Base-by-base conservation (phyloP, 1,284 basidiomycete species). In the Sporisorium iseilematis-ciliati region DNA sequence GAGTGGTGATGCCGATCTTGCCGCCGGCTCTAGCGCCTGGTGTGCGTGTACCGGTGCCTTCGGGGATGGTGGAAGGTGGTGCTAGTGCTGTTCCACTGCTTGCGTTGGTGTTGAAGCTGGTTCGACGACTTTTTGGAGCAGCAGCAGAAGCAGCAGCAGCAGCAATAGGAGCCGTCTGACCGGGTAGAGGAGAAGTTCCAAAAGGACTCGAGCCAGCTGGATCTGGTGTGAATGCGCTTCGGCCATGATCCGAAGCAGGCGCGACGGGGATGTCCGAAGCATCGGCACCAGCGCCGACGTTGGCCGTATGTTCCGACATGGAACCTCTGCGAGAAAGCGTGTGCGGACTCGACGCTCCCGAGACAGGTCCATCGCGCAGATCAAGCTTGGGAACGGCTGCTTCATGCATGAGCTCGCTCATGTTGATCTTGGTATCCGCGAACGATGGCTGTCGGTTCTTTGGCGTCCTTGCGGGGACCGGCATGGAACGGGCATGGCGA, bases 381-480 rank as follows among this genome's bases (percentile, higher is more conserved):
- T 73, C 70, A 21, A 73, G 71, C 54, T 55, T 76, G 6, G 74
- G 70, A 23, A 71, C 41, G 31, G 70, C 66, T 6, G 79, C 81
- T 53, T 82, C 81, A 50, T 74, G 67, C 78, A 82, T 82, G 51
- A 82, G 73, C 57, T 78, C 73, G 59, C 79, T 75, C 79, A 81
- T 81, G 62, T 75, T 81, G 57, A 81, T 69, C 58, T 73, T 76
- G 43, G 64, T 71, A 11, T 63, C 75, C 18, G 68, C 49, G n/a
- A 73, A 59, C 14, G 78, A 78, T 18, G 55, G 33, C 40, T 72
- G 78, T 10, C 69, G 69, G 18, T 42, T 58, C 26, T 64, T 65
- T n/a, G 69, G 69, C 3, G 61, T 59, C 45, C 46, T 62, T 4
- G 62, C 61, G 10, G 68, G 65, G 18, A 65, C 10, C 18, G 62